These are phyloP conservation scores for Paraglomus brasilianum DNA, from an alignment of 192 early-diverging fungal genomes.

Conservation along the genomic window DNA sequence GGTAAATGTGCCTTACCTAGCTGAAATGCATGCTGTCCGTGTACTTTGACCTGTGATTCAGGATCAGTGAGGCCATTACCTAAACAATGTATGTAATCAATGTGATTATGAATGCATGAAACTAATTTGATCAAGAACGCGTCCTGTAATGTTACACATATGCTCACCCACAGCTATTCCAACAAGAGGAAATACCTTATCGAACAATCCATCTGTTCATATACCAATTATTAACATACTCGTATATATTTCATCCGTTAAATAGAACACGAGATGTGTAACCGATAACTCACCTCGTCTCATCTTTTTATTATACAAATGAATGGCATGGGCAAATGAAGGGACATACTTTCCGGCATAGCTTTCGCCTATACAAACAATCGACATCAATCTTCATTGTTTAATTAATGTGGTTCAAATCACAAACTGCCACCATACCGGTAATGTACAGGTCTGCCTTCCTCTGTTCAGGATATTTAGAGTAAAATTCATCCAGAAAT, in stretches of 20 bases:
- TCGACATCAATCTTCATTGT: not conserved
- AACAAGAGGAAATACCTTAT: slow-evolving; percentile 44
- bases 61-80: slow-evolving; percentile 72
- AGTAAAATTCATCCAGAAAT: slow-evolving; percentile 74
- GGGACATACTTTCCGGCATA: slow-evolving; percentile 79
- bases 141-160: not conserved
- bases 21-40: slow-evolving; percentile 57
- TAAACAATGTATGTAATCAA: slow-evolving; percentile 26
- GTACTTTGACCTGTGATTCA: slow-evolving; percentile 50
- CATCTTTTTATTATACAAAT: slow-evolving; percentile 52
- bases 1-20: slow-evolving; percentile 29
- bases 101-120: too few species aligned
- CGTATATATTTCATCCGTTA: not conserved
- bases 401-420: not conserved
- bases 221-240: slow-evolving; percentile 5
- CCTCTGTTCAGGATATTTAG: slow-evolving; percentile 60
- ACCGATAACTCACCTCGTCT: not conserved
- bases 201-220: not conserved
- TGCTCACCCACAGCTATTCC: slow-evolving; percentile 57
- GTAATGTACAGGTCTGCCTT: slow-evolving; percentile 62
- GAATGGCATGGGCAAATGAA: slow-evolving; percentile 61
- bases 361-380: slow-evolving; percentile 29
- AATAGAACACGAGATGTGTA: too few species aligned
- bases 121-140: slow-evolving; percentile 30
- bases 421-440: slow-evolving; percentile 41